Evolutionary conservation across 257 asterid species (phyloP), one percentile per base, ranked within the genome.

Genomic region (Phtheirospermum japonicum): DNA sequence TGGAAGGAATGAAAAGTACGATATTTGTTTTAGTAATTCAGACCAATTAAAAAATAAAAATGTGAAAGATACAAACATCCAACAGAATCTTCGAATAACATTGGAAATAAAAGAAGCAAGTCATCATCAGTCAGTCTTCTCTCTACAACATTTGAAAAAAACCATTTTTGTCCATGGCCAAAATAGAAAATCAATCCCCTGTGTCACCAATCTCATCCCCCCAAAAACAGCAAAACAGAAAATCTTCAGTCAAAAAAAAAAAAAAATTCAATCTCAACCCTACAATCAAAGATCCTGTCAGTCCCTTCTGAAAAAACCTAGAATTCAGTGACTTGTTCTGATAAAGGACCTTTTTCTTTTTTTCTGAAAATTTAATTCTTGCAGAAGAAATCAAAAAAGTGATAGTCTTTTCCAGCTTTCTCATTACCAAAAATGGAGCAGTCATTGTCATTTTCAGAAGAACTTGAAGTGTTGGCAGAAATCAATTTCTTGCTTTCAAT

Each of bases 311-410:
- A 19, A 50, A 50, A 52, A 62, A 57, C 68, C 70, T 75, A 67
- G 63, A 72, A 55, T 75, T 79, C 77, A 77, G 72, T 61, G 73
- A 51, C 67, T 28, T 48, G 4, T 63, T 61, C 56, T 71, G 59
- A 67, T 54, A 62, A 8, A 71, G 34, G 56, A 62, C 78, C 58
- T 9, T 52, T 67, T 67, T 17, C 19, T 30, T 16, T 46, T n/a
- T 54, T 31, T 54, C 26, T 54, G 7, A 11, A 26, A 53, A 23
- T 11, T 33, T 9, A 67, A 66, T 73, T 73, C 56, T 78, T 62
- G 63, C 83, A 63, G 67, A 83, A 76, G 59, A 89, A 86, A 69
- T 86, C 86, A 70, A 79, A 79, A 66, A 77, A 81, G n/a, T 67
- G 73, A 2, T 64, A 79, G 28, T 59, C 75, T 14, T 48, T 48